These are phyloP conservation scores for Clarkia xantiana DNA, from an alignment of 345 rosid species.

Conservation along the genomic window DNA sequence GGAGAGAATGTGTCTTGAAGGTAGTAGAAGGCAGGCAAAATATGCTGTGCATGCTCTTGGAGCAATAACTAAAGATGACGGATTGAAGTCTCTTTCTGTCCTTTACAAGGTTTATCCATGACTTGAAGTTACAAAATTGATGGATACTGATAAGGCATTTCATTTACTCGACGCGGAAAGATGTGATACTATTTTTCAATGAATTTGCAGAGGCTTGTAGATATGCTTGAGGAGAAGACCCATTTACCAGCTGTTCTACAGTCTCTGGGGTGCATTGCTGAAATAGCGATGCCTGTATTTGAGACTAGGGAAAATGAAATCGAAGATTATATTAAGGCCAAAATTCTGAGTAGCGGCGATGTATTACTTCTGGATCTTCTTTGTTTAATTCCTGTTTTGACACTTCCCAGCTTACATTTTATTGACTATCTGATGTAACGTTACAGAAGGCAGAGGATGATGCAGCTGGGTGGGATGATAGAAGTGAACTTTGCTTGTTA, in stretches of 20 bases:
- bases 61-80: slow-evolving; percentile 96
- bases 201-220: slow-evolving; percentile 76
- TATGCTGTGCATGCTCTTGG: slow-evolving; percentile 97
- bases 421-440: slow-evolving; percentile 9
- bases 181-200: slow-evolving; percentile 11
- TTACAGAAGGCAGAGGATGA: slow-evolving; percentile 55
- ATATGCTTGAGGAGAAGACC: slow-evolving; percentile 79
- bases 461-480: slow-evolving; percentile 52
- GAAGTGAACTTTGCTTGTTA: slow-evolving; percentile 70
- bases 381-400: slow-evolving; percentile 7
- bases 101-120: slow-evolving; percentile 60
- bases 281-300: slow-evolving; percentile 91
- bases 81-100: slow-evolving; percentile 90
- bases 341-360: slow-evolving; percentile 44
- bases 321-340: slow-evolving; percentile 57
- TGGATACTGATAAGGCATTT: background rate
- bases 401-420: slow-evolving; percentile 9
- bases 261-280: slow-evolving; percentile 92
- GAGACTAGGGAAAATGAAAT: slow-evolving; percentile 92
- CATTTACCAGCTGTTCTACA: slow-evolving; percentile 88
- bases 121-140: background rate
- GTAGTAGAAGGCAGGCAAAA: slow-evolving; percentile 86
- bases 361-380: slow-evolving; percentile 30
- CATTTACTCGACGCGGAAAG: background rate
- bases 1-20: slow-evolving; percentile 91